phyloP scores from a whole-genome alignment of 208 protist species.

The Crithidia thermophila region DNA sequence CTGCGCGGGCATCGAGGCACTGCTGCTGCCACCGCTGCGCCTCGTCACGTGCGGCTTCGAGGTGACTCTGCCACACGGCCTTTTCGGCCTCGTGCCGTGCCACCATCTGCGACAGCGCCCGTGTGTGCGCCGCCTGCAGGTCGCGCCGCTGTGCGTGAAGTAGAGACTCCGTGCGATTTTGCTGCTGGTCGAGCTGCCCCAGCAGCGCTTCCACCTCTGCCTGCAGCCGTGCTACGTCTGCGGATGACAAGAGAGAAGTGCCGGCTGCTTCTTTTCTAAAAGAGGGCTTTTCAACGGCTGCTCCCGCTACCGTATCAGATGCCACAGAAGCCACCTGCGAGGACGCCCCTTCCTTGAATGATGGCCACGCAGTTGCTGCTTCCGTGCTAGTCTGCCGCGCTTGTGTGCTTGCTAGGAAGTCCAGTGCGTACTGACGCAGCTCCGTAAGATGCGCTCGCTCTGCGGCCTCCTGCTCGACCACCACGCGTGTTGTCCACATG shows the following conservation, averaged over 20 bases:
- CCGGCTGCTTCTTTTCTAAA: too few relatives aligned
- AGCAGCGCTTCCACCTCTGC: constrained; percentile 18
- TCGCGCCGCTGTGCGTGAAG: constrained; percentile 13
- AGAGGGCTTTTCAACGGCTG: too few relatives aligned
- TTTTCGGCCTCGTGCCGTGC: constrained; percentile 32
- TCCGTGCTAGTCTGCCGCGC: too few relatives aligned
- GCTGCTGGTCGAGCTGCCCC: constrained; percentile 1
- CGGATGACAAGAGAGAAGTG: not conserved
- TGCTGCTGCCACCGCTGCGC: constrained; percentile 2
- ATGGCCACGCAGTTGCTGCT: too few relatives aligned
- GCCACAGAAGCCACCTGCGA: too few relatives aligned
- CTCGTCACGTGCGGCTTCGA: not conserved
- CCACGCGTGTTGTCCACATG: constrained; percentile 17
- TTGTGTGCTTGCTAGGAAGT: not conserved
- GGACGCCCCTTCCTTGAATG: too few relatives aligned
- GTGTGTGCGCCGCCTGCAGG: constrained; percentile 23
- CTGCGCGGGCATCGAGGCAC: not conserved
- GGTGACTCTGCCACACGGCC: constrained; percentile 5
- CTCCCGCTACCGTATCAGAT: too few relatives aligned
- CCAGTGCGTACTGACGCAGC: not conserved
- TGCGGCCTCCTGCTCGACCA: constrained; percentile 29
- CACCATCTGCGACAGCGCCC: constrained; percentile 22
- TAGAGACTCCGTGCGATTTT: constrained; percentile 1
- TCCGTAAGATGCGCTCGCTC: constrained; percentile 17
- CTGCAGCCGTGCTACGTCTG: constrained; percentile 2